Percentiles rank a stretch among this genome's conserved stretches.
Evolutionary conservation across 2,329 filamentous ascomycete species (phyloP).

Genomic region (Pleurostoma richardsiae): DNA sequence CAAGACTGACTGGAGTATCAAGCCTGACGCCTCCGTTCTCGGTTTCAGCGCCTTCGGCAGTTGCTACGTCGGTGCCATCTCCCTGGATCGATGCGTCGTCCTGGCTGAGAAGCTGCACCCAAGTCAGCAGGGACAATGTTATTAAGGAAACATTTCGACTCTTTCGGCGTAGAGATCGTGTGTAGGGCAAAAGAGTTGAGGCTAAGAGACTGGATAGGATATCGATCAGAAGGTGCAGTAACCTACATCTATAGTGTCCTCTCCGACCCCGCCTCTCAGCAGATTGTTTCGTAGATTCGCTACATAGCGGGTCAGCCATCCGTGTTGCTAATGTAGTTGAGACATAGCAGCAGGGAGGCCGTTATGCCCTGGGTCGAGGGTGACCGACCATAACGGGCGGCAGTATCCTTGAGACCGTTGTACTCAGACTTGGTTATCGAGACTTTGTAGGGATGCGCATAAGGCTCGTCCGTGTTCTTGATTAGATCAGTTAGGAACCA

Average conservation of each 20-base stretch:
- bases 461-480: conserved; percentile 18
- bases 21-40: conserved; percentile 5
- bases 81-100: conserved; percentile 18
- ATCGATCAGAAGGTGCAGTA: neutral
- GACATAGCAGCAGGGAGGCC: conserved; percentile 1
- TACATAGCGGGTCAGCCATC: conserved; percentile 15
- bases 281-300: conserved; percentile 44
- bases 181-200: neutral
- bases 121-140: neutral
- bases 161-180: neutral
- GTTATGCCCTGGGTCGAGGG: neutral
- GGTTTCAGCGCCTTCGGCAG: conserved; percentile 5
- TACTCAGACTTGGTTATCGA: conserved; percentile 58
- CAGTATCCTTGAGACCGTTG: conserved; percentile 46
- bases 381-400: conserved; percentile 50
- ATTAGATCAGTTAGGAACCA: conserved; percentile 5
- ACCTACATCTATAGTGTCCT: conserved; percentile 40
- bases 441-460: conserved; percentile 34
- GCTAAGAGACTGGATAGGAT: too few species aligned
- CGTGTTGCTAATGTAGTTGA: conserved; percentile 3
- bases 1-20: neutral
- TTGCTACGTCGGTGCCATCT: conserved; percentile 1
- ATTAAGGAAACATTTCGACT: neutral
- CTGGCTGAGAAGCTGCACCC: conserved; percentile 17
- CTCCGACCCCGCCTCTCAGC: conserved; percentile 39